Evolutionary conservation across 2,329 filamentous ascomycete species (phyloP), one percentile per base, ranked within the genome.

Genomic region (Fulvia fulva): DNA sequence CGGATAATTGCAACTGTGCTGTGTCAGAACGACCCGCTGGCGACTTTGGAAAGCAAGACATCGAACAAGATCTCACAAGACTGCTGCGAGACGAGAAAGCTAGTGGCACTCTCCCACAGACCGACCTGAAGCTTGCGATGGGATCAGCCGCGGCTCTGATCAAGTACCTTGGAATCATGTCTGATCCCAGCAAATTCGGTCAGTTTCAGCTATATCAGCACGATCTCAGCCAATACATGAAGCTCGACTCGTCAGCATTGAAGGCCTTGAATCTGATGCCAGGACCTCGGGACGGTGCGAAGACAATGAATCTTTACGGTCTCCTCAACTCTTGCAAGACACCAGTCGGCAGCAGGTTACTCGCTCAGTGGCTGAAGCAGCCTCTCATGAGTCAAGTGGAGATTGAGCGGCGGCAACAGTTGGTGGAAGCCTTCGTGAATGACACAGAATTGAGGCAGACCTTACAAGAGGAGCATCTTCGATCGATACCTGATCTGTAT

Each of bases 121-220:
- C 91, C 0, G 93, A 99, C 59, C 78, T 97, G 55, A 97, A 96
- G 76, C 80, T 97, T 47, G 94, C 94, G 2, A 97, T 99, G 92
- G 91, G 92, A 14, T 90, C 94, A 28, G 92, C 94, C 0, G 88
- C 94, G 5, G 90, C 93, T 7, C 77, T 99, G 66, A 96, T 99
- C 78, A 96, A 93, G 73, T 99, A 99, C 67, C 83, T 99, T 2
- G 88, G 89, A 34, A 87, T 95, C 34, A 83, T 99, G 75, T 90
- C 94, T 28, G 94, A 99, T 71, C 80, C 90, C 1, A 91, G 90
- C 56, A 99, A 99, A 75, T 97, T 97, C 73, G 94, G 95, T 2
- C 93, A 99, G 71, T 99, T 95, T 71, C 90, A 93, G 73, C 83
- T 99, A 16, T 99, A 97, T 71, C 94, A 99, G 75, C 94, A 99